Conservation (phyloP, 2,329 filamentous ascomycete species). For the Purpureocillium takamizusanense region DNA sequence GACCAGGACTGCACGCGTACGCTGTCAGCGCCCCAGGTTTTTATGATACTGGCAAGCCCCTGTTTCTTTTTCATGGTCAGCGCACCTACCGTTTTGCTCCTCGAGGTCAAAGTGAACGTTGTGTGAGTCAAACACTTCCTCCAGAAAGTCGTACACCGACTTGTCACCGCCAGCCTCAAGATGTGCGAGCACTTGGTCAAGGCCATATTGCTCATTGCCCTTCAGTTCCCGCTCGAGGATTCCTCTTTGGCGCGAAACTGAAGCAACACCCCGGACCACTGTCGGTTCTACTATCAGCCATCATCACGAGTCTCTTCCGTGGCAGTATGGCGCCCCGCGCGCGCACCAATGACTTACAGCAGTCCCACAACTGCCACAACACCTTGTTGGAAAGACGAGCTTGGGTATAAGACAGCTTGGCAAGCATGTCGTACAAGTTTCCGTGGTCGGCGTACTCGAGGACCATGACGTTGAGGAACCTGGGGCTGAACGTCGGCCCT, state of each 20-base stretch:
- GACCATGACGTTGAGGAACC: slow-evolving; percentile 10
- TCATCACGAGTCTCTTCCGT: too few species aligned
- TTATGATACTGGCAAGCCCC: too few species aligned
- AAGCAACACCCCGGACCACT: slow-evolving; percentile 18
- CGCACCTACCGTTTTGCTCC: slow-evolving; percentile 15
- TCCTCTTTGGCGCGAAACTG: slow-evolving; percentile 14
- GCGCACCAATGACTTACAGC: slow-evolving; percentile 10
- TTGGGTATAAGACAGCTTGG: slow-evolving; percentile 2
- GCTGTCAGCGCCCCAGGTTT: too few species aligned
- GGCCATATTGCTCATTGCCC: too few species aligned
- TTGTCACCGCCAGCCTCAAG: too few species aligned
- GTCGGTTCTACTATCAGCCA: not conserved
- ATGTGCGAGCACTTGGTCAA: too few species aligned
- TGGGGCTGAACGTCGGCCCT: not conserved
- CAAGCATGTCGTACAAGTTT: slow-evolving; percentile 12
- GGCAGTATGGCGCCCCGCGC: not conserved
- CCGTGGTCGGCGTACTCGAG: slow-evolving; percentile 17
- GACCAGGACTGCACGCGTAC: too few species aligned
- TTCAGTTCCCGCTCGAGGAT: too few species aligned
- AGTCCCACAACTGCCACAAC: slow-evolving; percentile 21
- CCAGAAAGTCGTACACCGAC: too few species aligned
- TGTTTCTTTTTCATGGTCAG: too few species aligned
- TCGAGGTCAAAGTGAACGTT: slow-evolving; percentile 21
- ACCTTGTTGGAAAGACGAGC: slow-evolving; percentile 9
- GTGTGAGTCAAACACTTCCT: slow-evolving; percentile 6